Evolutionary conservation across 306 rosid genomes (phyloP), one percentile per base, ranked within the genome.

Genomic region (Castanospermum australe): DNA sequence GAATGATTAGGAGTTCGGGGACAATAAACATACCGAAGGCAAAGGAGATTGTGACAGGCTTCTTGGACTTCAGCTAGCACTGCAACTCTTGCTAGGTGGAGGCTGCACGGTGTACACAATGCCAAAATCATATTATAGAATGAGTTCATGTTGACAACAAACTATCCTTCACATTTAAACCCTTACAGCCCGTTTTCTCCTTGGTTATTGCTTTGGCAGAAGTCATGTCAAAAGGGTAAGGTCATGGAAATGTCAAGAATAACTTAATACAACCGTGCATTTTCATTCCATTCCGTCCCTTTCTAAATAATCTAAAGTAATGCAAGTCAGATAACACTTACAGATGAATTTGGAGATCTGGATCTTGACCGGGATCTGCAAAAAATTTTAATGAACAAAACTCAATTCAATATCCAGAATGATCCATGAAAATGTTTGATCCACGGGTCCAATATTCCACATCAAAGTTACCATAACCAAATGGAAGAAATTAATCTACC

Each of bases 351-450:
- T 56, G 92, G 88, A 44, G 97, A 92, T 67, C 83, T 64, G 75
- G 95, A 86, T 65, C 83, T 76, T 38, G 94, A 77, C 2, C 1
- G 66, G 15, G 96, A 93, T 83, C 97, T 90, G 96, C 92, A 90
- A 84, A 56, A 75, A 5, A 1, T 48, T 64, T 15, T 3, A 68
- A 52, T 25, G 15, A 85, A 60, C 61, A n/a, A n/a, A 78, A 75
- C 33, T 81, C 54, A 82, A 66, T 61, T 75, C 67, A 71, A 18
- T 38, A 84, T 69, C 80, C 81, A 70, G 15, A 73, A 70, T 41
- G 67, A 55, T 51, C 80, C 67, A 54, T n/a, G 17, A 63, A 57
- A 51, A 24, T 28, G 20, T 42, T 28, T 15, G 42, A 79, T 50
- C 60, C 48, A 36, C 36, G 22, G 79, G 67, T 47, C 64, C 65